Conservation (phyloP, 2,329 filamentous ascomycete genomes). For the Microdochium trichocladiopsis region DNA sequence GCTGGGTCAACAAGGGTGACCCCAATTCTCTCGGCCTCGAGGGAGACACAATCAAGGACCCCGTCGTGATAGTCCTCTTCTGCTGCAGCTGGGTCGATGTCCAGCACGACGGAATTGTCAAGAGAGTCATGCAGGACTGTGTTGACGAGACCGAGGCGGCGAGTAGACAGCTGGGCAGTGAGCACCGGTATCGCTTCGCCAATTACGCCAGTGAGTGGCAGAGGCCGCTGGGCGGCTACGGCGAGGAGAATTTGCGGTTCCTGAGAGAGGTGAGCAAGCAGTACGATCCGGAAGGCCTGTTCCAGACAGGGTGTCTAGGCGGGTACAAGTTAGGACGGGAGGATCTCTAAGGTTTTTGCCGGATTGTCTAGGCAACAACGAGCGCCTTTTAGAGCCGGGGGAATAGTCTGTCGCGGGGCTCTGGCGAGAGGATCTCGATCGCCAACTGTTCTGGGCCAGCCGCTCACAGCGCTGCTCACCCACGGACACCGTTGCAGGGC, state of each 20-base stretch:
- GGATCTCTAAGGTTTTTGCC: not conserved
- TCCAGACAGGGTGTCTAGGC: conserved; percentile 16
- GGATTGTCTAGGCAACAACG: too few relatives aligned
- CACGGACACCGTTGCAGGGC: too few relatives aligned
- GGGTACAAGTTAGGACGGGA: conserved; percentile 7
- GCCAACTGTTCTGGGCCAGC: too few relatives aligned
- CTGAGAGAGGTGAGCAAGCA: conserved; percentile 19
- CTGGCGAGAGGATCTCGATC: too few relatives aligned
- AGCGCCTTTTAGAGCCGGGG: too few relatives aligned
- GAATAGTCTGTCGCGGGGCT: too few relatives aligned
- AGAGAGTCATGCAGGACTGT: not conserved
- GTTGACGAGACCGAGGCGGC: not conserved
- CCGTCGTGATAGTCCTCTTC: not conserved
- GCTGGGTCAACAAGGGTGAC: not conserved
- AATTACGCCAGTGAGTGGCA: conserved; percentile 24
- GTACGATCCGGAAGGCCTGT: conserved; percentile 23
- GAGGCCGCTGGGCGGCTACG: conserved; percentile 21
- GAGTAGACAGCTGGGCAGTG: conserved; percentile 1
- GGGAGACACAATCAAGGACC: not conserved
- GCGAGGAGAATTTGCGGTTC: conserved; percentile 17
- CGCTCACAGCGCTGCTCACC: too few relatives aligned
- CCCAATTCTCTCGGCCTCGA: not conserved
- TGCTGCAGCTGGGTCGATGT: not conserved
- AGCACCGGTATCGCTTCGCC: conserved; percentile 23
- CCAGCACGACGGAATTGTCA: not conserved